Base-by-base conservation (phyloP, 306 rosid species). In the Albizia julibrissin region DNA sequence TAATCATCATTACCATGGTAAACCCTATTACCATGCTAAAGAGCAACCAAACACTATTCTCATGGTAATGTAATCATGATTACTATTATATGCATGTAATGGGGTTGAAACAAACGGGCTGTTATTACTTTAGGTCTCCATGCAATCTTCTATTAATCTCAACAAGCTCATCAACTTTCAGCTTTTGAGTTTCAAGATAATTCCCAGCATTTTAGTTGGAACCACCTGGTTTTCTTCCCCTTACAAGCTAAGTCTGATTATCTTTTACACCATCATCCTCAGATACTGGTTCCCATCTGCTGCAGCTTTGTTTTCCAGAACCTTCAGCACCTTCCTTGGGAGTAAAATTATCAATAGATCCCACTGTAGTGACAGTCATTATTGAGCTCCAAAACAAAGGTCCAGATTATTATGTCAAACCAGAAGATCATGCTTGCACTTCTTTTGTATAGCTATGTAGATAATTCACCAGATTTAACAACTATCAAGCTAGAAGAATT, bases 271-370 rank as follows among this genome's bases (percentile, higher is more conserved):
- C 73, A 73, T 67, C 74, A 31, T 64, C 79, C 13, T 33, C 64
- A 61, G 74, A 61, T n/a, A 42, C 44, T 62, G 43, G 54, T 72
- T 82, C 85, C 81, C 81, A 82, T 68, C 73, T 75, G 71, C 66
- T 76, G 10, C 22, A 64, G 52, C 66, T 82, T 69, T 52, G 42
- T 44, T 76, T 82, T 56, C 81, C 56, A 56, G 72, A 68, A 52
- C 77, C 68, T 54, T 72, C 44, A 8, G 7, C 24, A 49, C 56
- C 76, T 26, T 49, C 65, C 68, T 58, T 26, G 47, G 81, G 76
- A 65, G 69, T 52, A 66, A 29, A 27, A 49, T 75, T 74, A 65
- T 81, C 80, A 50, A 26, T n/a, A 74, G 79, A 11, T 21, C 69
- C 43, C 40, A 42, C 6, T 46, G 16, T 21, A 44, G 54, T 46